A percentile compares a stretch with the other conserved stretches of the same genome.
Evolutionary conservation across 768 basidiomycete genomes (phyloP).

Genomic region (Ephemerocybe angulata): DNA sequence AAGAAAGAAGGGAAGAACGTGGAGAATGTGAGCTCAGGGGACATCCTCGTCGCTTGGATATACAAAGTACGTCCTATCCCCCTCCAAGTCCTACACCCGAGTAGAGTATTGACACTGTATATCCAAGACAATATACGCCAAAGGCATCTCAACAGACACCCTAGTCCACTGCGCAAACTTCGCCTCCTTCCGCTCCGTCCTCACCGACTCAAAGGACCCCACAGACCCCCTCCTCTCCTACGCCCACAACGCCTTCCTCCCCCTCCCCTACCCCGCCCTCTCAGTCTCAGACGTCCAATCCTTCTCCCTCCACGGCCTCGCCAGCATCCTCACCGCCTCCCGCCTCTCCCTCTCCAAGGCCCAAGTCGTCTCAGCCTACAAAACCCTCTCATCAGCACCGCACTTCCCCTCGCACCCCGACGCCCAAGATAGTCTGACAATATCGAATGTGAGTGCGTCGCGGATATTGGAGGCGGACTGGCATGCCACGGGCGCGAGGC

Average conservation of each 20-base stretch:
- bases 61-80: constrained; percentile 27
- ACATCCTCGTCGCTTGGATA: constrained; percentile 39
- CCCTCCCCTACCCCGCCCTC: constrained; percentile 38
- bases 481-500: constrained; percentile 28
- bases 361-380: constrained; percentile 30
- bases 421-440: constrained; percentile 32
- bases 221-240: constrained; percentile 20
- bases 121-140: constrained; percentile 32
- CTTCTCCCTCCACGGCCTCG: constrained; percentile 26
- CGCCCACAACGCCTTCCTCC: constrained; percentile 37
- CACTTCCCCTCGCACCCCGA: constrained; percentile 31
- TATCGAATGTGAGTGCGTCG: constrained; percentile 40
- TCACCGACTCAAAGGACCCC: constrained; percentile 7
- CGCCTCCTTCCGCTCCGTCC: constrained; percentile 32
- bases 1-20: constrained; percentile 13
- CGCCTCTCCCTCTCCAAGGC: constrained; percentile 20
- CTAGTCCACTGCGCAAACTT: constrained; percentile 35
- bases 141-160: constrained; percentile 25
- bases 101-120: neutral
- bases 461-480: constrained; percentile 39
- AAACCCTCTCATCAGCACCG: constrained; percentile 20
- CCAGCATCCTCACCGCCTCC: constrained; percentile 16
- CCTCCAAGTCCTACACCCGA: neutral
- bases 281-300: constrained; percentile 31
- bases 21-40: constrained; percentile 30